Conservation (phyloP, 2,329 filamentous ascomycete species). For the Diaporthe longicolla region DNA sequence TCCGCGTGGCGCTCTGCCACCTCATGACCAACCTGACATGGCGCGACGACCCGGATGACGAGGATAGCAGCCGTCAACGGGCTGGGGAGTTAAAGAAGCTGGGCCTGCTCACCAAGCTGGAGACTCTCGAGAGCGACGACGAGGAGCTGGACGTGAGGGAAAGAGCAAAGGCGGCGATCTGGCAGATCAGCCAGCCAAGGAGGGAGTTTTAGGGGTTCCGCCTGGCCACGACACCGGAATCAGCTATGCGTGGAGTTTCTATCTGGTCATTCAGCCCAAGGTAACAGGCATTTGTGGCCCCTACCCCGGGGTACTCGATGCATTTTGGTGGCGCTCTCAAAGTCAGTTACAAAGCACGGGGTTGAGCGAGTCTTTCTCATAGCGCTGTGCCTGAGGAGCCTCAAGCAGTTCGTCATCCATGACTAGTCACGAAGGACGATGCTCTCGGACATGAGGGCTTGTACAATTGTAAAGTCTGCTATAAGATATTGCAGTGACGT, state of each 20-base stretch:
- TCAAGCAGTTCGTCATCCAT: background rate
- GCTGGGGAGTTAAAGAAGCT: conserved; percentile 78
- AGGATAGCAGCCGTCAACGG: conserved; percentile 74
- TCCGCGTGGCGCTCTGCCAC: conserved; percentile 86
- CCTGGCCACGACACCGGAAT: background rate
- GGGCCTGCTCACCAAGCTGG: conserved; percentile 78
- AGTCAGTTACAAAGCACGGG: conserved; percentile 3
- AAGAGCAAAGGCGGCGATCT: conserved; percentile 83
- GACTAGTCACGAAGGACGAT: background rate
- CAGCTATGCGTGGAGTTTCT: background rate
- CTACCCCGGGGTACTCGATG: background rate
- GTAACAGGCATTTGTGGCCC: background rate
- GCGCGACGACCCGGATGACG: conserved; percentile 81
- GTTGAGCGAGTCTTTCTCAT: background rate
- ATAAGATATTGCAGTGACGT: conserved; percentile 11
- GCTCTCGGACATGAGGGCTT: conserved; percentile 4
- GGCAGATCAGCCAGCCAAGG: conserved; percentile 72
- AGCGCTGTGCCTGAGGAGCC: background rate
- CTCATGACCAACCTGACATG: conserved; percentile 89
- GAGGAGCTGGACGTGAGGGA: conserved; percentile 86
- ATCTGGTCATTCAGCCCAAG: background rate
- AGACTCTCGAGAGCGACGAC: conserved; percentile 74
- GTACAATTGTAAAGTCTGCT: conserved; percentile 11
- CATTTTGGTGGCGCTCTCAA: conserved; percentile 16
- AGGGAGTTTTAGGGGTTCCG: conserved; percentile 26